Conservation (phyloP, 371 early-diverging fungal genomes). For the Mortierella sp. region DNA sequence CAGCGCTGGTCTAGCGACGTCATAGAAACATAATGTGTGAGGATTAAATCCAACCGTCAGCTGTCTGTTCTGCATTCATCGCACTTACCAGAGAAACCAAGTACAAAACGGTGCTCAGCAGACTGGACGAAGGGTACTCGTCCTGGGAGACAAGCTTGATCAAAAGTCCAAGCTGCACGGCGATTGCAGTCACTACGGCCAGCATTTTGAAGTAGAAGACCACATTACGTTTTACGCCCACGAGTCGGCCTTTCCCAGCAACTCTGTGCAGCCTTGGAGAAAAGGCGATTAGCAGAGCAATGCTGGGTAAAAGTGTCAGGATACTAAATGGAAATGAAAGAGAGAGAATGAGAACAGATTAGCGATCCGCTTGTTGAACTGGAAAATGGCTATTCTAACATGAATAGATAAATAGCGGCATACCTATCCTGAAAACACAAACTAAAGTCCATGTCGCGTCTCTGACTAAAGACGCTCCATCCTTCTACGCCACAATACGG, state of each 20-base stretch:
- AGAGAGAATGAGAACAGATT: conserved; percentile 4
- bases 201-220: conserved; percentile 3
- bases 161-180: conserved; percentile 10
- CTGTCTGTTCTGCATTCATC: background rate
- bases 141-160: background rate
- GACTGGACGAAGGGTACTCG: conserved; percentile 29
- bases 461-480: conserved; percentile 14
- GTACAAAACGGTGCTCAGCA: conserved; percentile 9
- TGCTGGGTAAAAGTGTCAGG: conserved; percentile 56
- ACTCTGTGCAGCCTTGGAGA: conserved; percentile 58
- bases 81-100: conserved; percentile 11
- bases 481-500: conserved; percentile 29
- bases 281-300: conserved; percentile 59
- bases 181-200: conserved; percentile 1
- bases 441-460: conserved; percentile 63
- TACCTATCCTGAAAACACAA: conserved; percentile 77
- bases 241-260: conserved; percentile 13
- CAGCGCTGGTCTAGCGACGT: conserved; percentile 57
- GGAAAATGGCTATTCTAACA: background rate
- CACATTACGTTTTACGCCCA: background rate
- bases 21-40: background rate
- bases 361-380: conserved; percentile 5
- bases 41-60: background rate
- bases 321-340: background rate
- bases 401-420: background rate